Base-by-base conservation (phyloP, 306 rosid genomes). In the Begonia loranthoides region DNA sequence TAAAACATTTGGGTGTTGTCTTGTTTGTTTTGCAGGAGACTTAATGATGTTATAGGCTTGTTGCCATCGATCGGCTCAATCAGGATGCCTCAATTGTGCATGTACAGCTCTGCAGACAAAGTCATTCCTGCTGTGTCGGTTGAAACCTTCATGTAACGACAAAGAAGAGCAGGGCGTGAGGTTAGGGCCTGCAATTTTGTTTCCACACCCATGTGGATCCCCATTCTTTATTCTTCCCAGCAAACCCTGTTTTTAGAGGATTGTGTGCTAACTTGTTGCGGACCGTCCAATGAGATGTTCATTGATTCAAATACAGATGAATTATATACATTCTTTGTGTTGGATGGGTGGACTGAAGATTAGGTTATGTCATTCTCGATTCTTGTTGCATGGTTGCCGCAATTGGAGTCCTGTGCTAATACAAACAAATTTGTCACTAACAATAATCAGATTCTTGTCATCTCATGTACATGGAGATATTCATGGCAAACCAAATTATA, bases 121-220 rank as follows among this genome's bases (percentile, higher is more conserved):
- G 95, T 86, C 39, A 90, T 86, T 58, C 99, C 99, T 3, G 78
- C 73, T 10, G 82, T 70, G 51, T 86, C 86, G 0, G 94, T 90
- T 57, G 99, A 86, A 56, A 82, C 93, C 0, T 90, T 90, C 46
- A 85, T 86, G 6, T 71, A 80, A 61, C 53, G 81, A 54, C 99
- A 85, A 60, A 76, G 76, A 39, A 75, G 52, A 68, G 81, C 86
- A 13, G 96, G 99, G 22, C 88, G 58, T 59, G 76, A 80, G 60
- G 99, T 86, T 51, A 78, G 94, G 78, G 94, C 99, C 13, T 86
- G 95, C 78, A 80, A 90, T 57, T 90, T 90, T 67, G 73, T 82
- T 43, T 82, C 99, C 45, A 76, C 95, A 5, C 99, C 99, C 96
- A 92, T 70, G 99, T 86, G 54, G 99, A 86, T 59, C 70, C 95